A percentile compares a stretch with the other conserved stretches of the same genome.
Evolutionary conservation across 78 protist genomes (phyloP).

Genomic region (Andalucia godoyi): DNA sequence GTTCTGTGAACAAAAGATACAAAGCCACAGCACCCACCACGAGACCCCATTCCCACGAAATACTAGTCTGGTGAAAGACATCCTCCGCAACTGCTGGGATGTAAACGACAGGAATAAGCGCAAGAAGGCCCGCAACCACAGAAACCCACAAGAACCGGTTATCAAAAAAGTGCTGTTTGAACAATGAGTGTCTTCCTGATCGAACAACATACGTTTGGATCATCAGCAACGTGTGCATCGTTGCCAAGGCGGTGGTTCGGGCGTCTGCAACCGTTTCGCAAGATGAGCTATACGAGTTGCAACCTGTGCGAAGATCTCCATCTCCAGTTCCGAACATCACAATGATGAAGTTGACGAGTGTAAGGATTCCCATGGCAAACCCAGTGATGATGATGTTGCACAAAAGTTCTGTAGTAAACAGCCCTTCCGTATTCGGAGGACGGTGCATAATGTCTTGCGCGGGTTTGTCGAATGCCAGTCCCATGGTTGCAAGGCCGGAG

Average conservation of each 20-base stretch:
- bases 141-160: neutral
- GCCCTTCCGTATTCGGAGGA: neutral
- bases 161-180: neutral
- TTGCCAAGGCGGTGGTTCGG: neutral
- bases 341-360: neutral
- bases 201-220: neutral
- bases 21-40: neutral
- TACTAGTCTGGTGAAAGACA: neutral
- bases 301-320: neutral
- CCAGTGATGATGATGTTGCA: neutral
- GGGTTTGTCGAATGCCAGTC: neutral
- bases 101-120: neutral
- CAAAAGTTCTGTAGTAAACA: neutral
- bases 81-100: neutral
- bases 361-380: neutral
- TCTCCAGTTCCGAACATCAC: neutral
- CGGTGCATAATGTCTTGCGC: neutral
- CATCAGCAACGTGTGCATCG: neutral
- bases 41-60: slow-evolving; percentile 1
- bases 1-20: neutral
- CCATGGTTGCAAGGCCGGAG: neutral
- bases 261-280: neutral
- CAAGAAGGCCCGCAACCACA: neutral
- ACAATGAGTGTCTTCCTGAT: neutral
- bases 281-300: neutral